Percentiles rank a stretch among this genome's conserved stretches.
These are phyloP conservation scores for Phytophthora foliorum DNA, from an alignment of 352 stramenopile species.

Conservation along the genomic window DNA sequence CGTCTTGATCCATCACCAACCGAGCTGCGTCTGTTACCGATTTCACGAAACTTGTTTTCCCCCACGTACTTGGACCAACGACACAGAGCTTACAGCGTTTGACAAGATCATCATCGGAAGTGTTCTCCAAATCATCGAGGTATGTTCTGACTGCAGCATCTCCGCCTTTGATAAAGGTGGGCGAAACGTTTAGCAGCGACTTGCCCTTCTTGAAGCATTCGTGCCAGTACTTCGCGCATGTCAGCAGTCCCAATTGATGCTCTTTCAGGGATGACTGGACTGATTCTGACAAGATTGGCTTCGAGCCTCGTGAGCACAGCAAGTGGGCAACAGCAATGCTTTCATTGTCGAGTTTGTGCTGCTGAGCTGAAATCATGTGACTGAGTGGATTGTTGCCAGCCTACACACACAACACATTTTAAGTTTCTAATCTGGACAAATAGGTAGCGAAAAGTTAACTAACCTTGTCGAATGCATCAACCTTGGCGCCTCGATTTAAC, in stretches of 20 bases:
- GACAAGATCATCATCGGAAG: neutral
- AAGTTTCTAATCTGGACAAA: neutral
- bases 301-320: slow-evolving; percentile 1
- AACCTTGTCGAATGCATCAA: slow-evolving; percentile 11
- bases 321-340: slow-evolving; percentile 13
- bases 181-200: neutral
- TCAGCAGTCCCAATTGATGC: slow-evolving; percentile 6
- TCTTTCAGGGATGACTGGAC: neutral
- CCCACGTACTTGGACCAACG: slow-evolving; percentile 23
- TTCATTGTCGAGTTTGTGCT: neutral
- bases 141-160: slow-evolving; percentile 7
- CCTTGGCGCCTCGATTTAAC: neutral
- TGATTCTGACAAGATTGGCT: slow-evolving; percentile 2
- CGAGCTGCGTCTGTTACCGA: neutral
- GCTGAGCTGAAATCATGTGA: slow-evolving; percentile 4
- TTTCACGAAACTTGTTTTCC: slow-evolving; percentile 24
- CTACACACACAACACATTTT: slow-evolving; percentile 4
- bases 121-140: slow-evolving; percentile 12
- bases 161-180: slow-evolving; percentile 1
- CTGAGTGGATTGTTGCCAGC: slow-evolving; percentile 12
- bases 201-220: neutral
- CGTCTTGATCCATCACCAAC: neutral
- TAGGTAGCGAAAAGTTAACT: neutral
- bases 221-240: slow-evolving; percentile 4
- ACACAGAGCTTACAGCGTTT: slow-evolving; percentile 19